Evolutionary conservation across 106 monocot species (phyloP).

Genomic region (Iris macrosiphon): DNA sequence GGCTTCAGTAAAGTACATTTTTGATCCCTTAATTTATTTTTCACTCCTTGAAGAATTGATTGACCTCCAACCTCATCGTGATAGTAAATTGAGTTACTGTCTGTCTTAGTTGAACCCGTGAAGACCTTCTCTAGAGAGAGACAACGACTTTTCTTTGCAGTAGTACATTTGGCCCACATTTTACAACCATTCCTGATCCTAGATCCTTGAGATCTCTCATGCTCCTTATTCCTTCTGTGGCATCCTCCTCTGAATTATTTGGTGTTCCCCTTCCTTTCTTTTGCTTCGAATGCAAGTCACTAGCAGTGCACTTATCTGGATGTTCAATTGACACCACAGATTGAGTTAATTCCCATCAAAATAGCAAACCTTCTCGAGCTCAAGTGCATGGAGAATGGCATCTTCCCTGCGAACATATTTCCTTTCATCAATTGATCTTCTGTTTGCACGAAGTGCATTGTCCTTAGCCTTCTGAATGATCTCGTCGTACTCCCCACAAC

Average conservation of each 20-base stretch:
- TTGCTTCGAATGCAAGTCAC: conserved; percentile 7
- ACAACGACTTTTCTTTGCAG: conserved; percentile 24
- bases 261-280: conserved; percentile 35
- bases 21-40: neutral
- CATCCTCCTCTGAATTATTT: conserved; percentile 58
- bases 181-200: conserved; percentile 22
- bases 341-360: conserved; percentile 21
- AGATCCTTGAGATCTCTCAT: conserved; percentile 70
- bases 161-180: conserved; percentile 5
- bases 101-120: conserved; percentile 24
- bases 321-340: conserved; percentile 25
- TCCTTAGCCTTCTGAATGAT: conserved; percentile 63
- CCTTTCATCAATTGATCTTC: conserved; percentile 17
- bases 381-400: conserved; percentile 78
- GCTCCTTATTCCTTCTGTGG: conserved; percentile 30
- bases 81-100: conserved; percentile 28
- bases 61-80: conserved; percentile 13
- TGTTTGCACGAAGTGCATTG: conserved; percentile 19
- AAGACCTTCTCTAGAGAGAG: conserved; percentile 30
- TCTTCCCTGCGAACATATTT: conserved; percentile 71
- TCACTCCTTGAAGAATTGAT: conserved; percentile 4
- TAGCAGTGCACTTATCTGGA: conserved; percentile 1
- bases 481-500: conserved; percentile 69
- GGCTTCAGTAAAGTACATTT: conserved; percentile 19
- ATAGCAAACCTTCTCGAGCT: conserved; percentile 36